Percentiles rank a stretch among this genome's conserved stretches.
phyloP scores from a whole-genome alignment of 441 rosid species.

The Corymbia calophylla region DNA sequence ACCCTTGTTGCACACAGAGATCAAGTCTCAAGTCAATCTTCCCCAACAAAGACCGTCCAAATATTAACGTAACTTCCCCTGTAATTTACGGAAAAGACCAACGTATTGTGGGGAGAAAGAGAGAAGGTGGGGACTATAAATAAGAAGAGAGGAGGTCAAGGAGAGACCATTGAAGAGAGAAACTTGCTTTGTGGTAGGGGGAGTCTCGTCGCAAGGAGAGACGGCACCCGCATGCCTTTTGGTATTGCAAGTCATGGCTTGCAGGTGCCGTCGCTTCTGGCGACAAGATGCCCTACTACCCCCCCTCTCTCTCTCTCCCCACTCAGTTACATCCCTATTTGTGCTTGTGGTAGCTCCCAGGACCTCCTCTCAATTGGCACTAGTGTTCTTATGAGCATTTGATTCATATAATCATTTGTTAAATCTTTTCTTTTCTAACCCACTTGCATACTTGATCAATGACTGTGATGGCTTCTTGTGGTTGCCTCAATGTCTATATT shows the following conservation, averaged over 20 bases:
- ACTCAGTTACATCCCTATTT: background rate
- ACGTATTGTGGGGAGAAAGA: background rate
- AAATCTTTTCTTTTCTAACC: background rate
- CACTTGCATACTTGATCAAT: background rate
- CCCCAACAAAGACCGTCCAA: background rate
- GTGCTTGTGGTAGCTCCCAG: background rate
- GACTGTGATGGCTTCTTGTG: background rate
- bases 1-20: background rate
- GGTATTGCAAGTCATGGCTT: background rate
- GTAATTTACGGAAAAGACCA: background rate
- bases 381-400: background rate
- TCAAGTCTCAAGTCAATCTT: background rate
- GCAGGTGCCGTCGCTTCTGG: background rate
- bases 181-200: background rate
- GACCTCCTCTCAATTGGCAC: background rate
- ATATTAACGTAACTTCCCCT: background rate
- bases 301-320: background rate
- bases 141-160: background rate
- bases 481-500: background rate
- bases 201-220: background rate
- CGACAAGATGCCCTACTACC: background rate
- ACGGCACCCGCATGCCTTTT: background rate
- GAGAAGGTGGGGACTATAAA: background rate
- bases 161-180: background rate
- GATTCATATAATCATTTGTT: background rate